phyloP scores from a whole-genome alignment of 148 eudicot genomes.

The Camellia granthamiana region DNA sequence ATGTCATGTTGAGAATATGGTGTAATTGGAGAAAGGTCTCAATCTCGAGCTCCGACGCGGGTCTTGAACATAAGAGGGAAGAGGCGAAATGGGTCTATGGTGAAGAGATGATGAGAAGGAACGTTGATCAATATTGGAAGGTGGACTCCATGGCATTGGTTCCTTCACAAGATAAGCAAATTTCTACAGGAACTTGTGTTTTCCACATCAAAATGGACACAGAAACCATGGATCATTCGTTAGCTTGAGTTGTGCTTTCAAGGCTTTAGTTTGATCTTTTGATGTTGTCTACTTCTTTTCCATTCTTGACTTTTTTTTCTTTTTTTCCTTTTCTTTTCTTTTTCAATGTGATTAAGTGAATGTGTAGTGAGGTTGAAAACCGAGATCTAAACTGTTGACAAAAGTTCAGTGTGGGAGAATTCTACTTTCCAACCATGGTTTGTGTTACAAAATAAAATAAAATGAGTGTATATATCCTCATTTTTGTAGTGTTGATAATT shows the following conservation, averaged over 20 bases:
- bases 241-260: slow-evolving; percentile 12
- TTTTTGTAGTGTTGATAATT: too few relatives aligned
- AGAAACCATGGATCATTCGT: slow-evolving; percentile 12
- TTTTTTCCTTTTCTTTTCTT: background rate
- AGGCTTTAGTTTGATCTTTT: background rate
- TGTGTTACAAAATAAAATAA: too few relatives aligned
- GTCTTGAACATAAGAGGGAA: slow-evolving; percentile 33
- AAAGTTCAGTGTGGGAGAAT: background rate
- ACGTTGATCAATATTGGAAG: slow-evolving; percentile 42
- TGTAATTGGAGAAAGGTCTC: slow-evolving; percentile 69
- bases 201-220: slow-evolving; percentile 21
- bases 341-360: background rate
- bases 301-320: slow-evolving; percentile 15
- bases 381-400: too few relatives aligned
- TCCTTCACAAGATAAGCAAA: slow-evolving; percentile 38
- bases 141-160: slow-evolving; percentile 32
- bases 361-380: too few relatives aligned
- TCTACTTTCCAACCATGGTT: too few relatives aligned
- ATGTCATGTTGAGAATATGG: slow-evolving; percentile 84
- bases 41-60: slow-evolving; percentile 52
- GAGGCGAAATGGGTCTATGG: slow-evolving; percentile 52
- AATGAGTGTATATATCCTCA: too few relatives aligned
- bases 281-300: slow-evolving; percentile 17
- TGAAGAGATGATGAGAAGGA: slow-evolving; percentile 32
- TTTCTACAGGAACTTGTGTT: slow-evolving; percentile 25